Base-by-base conservation (phyloP, 176 grass and related monocot species). In the Luzula sylvatica region DNA sequence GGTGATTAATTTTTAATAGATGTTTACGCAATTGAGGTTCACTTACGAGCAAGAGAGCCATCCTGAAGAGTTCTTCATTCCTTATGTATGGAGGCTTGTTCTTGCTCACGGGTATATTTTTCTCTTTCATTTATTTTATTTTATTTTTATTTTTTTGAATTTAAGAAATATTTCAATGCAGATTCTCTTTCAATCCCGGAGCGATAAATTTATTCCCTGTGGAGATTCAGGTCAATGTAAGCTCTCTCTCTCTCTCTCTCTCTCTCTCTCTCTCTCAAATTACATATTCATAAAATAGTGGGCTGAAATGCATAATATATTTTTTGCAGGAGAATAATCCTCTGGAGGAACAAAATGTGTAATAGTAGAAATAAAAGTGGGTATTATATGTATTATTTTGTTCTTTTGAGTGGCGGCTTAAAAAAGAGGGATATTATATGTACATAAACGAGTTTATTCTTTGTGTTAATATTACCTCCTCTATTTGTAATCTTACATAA, bases 1-100 rank as follows among this genome's bases (percentile, higher is more conserved):
- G 16, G 25, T 64, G 43, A 35, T 35, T 46, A 12, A 16, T 30
- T 53, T 60, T 90, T 77, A 69, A 46, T 85, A 98, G 92, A 90
- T 98, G 78, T 98, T 98, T 75, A 98, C 81, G 20, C 85, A 98
- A 47, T 80, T 98, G 68, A 68, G 86, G 3, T 98, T 98, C 65
- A 98, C 92, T 48, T 98, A 98, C 68, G 85, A 98, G 65, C 92
- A 98, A 88, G 92, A 98, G 75, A 90, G 75, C 79, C 92, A 98
- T 55, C 92, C 85, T 21, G 92, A 98, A 62, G 85, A 90, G 68
- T 98, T 98, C 72, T 98, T 98, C 60, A 98, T 98, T 64, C 92
- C 92, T 72, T 98, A 98, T 77, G 81, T 87, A 50, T 98, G 92
- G 85, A 75, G 81, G 9, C 74, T 98, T 76, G 78, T 87, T 62